Evolutionary conservation across 306 rosid species (phyloP), one percentile per base, ranked within the genome.

Genomic region (Ormosia emarginata): DNA sequence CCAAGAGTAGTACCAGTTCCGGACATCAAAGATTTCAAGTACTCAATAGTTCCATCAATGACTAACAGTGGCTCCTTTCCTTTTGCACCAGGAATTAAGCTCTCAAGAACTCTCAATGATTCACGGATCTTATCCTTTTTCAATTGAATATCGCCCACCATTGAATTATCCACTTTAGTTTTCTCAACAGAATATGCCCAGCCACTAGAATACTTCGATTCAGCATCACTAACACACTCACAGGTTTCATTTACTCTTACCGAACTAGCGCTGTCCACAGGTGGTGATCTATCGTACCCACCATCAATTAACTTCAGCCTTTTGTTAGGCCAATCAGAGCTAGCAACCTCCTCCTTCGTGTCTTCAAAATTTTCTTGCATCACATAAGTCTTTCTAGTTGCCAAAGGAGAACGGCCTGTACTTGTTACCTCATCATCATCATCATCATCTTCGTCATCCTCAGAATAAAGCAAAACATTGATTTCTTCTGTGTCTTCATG

Each of bases 401-500:
- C 74, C 53, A 67, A 57, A 65, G 97, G 91, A 82, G 89, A 92
- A 62, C 83, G 92, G 36, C 78, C 89, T 15, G 97, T 89, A 83
- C 97, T 90, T 7, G 83, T 79, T 77, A 90, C 91, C 85, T 92
- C 94, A 63, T 92, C 91, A 34, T 84, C 88, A 39, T 80, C 75
- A 32, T 68, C 75, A 76, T 52, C 67, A n/a, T 69, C 78, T 53
- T 46, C 69, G 15, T 53, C 83, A 18, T 87, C 80, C 58, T 90
- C 94, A 47, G 97, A 92, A 86, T 89, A 87, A 75, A 92, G 94
- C 82, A 92, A 85, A 11, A 94, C 97, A 84, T 92, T 88, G 65
- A 92, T 88, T 84, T 92, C 97, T 71, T 90, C 94, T 0, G 94
- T 90, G 83, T 90, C 89, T 85, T 92, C 97, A 69, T 90, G 97